These are phyloP conservation scores for Melanogaster broomeanus DNA, from an alignment of 768 basidiomycete genomes.

Conservation along the genomic window DNA sequence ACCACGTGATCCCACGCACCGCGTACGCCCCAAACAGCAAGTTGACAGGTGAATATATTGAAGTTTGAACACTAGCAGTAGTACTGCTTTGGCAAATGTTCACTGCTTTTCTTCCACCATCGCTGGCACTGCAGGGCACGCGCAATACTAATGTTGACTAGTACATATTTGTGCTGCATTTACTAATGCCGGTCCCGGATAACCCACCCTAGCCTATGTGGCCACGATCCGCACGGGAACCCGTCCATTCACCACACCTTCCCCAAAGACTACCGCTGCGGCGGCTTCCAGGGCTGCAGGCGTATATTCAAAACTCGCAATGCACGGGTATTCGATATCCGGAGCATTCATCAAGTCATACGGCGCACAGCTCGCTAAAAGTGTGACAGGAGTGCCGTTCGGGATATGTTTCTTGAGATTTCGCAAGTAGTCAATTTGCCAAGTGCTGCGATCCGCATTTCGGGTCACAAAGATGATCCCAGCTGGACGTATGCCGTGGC, in stretches of 20 bases:
- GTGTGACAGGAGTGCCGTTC: constrained; percentile 37
- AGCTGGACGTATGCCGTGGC: constrained; percentile 1
- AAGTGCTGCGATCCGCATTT: constrained; percentile 51
- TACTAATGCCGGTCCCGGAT: background rate
- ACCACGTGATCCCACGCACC: background rate
- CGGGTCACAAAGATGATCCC: constrained; percentile 53
- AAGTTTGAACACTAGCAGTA: too few species aligned
- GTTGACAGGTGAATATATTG: too few species aligned
- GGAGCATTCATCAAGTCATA: constrained; percentile 50
- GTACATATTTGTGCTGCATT: too few species aligned
- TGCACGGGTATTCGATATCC: constrained; percentile 34
- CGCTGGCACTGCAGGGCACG: too few species aligned
- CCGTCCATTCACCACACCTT: background rate
- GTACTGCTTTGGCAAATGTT: too few species aligned
- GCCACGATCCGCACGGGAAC: constrained; percentile 17
- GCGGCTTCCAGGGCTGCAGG: constrained; percentile 48
- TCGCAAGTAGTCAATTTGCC: constrained; percentile 51
- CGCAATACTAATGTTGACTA: too few species aligned
- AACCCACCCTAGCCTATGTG: constrained; percentile 19
- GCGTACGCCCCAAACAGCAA: too few species aligned
- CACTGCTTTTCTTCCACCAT: too few species aligned
- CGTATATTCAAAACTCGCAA: constrained; percentile 65
- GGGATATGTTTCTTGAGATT: constrained; percentile 23
- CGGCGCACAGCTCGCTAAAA: constrained; percentile 65
- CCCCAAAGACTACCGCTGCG: constrained; percentile 45